These are phyloP conservation scores for Yamadazyma membranifaciens DNA, from an alignment of 1,139 yeast genomes.

Conservation along the genomic window DNA sequence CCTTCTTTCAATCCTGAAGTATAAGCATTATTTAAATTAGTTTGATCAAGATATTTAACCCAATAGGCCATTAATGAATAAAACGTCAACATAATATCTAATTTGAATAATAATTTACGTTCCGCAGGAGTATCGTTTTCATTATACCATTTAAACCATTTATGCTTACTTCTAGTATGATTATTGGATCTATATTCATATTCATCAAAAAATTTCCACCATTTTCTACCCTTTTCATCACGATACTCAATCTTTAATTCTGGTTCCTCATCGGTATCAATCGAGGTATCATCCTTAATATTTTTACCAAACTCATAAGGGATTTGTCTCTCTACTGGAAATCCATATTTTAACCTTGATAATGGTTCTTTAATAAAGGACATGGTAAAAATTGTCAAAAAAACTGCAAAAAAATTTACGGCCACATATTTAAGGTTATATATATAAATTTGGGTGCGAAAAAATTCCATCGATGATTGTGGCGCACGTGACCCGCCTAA, in stretches of 20 bases:
- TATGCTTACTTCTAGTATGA: conserved; percentile 33
- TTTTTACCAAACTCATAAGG: conserved; percentile 22
- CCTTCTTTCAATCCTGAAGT: conserved; percentile 63
- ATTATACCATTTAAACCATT: conserved; percentile 68
- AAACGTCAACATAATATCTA: conserved; percentile 59
- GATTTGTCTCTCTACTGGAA: conserved; percentile 46
- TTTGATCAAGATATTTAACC: conserved; percentile 67
- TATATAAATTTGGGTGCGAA: too few relatives aligned
- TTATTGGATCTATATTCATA: conserved; percentile 53
- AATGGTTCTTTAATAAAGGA: conserved; percentile 18
- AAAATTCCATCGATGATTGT: too few relatives aligned
- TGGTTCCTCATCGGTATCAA: conserved; percentile 14
- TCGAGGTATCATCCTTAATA: conserved; percentile 6
- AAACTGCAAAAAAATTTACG: too few relatives aligned
- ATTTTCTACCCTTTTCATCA: conserved; percentile 60
- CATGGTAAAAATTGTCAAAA: neutral
- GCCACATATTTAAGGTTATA: too few relatives aligned
- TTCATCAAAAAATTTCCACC: conserved; percentile 66
- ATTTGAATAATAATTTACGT: conserved; percentile 55
- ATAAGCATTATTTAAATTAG: conserved; percentile 65
- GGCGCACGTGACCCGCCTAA: too few relatives aligned
- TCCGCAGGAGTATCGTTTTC: conserved; percentile 53
- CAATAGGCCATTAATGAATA: conserved; percentile 66
- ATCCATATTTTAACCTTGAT: conserved; percentile 47
- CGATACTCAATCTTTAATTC: conserved; percentile 40